A percentile compares a stretch with the other conserved stretches of the same genome.
phyloP scores from a whole-genome alignment of 2,329 filamentous ascomycete genomes.

The Ciborinia camelliae region DNA sequence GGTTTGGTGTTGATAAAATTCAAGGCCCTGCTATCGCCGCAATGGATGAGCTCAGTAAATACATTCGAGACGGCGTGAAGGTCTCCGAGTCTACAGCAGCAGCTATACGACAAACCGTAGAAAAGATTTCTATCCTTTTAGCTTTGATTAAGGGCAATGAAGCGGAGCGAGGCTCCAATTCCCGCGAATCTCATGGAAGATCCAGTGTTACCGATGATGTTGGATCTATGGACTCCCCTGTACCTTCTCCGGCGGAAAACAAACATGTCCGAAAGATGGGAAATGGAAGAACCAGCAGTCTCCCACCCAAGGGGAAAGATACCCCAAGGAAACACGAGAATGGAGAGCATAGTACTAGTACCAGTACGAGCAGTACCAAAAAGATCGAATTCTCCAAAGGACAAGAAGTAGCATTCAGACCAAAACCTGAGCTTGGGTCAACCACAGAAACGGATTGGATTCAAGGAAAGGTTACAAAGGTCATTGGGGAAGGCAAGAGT shows the following conservation, averaged over 20 bases:
- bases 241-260: conserved; percentile 35
- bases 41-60: conserved; percentile 26
- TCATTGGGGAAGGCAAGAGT: conserved; percentile 73
- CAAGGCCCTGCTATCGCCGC: conserved; percentile 30
- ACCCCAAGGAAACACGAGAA: conserved; percentile 27
- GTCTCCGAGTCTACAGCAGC: conserved; percentile 32
- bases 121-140: conserved; percentile 21
- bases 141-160: conserved; percentile 31
- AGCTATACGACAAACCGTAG: conserved; percentile 10
- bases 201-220: conserved; percentile 34
- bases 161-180: conserved; percentile 24
- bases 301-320: conserved; percentile 33
- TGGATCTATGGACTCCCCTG: conserved; percentile 35
- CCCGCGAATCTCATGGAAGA: conserved; percentile 30
- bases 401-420: conserved; percentile 65
- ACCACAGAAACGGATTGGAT: conserved; percentile 62
- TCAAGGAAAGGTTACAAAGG: conserved; percentile 71
- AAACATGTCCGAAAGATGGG: conserved; percentile 33
- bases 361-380: conserved; percentile 33
- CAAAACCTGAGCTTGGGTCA: conserved; percentile 47
- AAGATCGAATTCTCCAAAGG: conserved; percentile 58
- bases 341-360: conserved; percentile 27
- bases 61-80: conserved; percentile 32
- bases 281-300: conserved; percentile 32
- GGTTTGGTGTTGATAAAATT: background rate